Percentiles rank a stretch among this genome's conserved stretches.
Evolutionary conservation across 805 yeast genomes (phyloP).

Genomic region (Ogataea methylovora): DNA sequence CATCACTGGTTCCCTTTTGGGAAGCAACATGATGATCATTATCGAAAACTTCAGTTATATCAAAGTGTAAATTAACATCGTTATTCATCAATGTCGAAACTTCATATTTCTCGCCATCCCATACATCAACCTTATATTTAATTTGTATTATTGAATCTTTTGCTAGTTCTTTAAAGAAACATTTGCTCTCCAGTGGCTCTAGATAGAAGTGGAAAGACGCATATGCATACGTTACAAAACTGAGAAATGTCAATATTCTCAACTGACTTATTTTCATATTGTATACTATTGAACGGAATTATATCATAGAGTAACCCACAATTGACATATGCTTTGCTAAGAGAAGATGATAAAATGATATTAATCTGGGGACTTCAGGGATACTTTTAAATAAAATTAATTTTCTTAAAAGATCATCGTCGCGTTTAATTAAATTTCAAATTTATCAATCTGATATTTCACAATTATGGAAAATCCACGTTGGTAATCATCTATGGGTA

Average conservation of each 20-base stretch:
- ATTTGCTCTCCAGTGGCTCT: slow-evolving; percentile 43
- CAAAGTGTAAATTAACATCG: slow-evolving; percentile 13
- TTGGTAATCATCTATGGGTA: background rate
- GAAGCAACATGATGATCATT: slow-evolving; percentile 69
- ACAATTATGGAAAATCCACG: background rate
- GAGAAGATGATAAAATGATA: too few species aligned
- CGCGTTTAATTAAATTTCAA: too few species aligned
- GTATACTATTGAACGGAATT: too few species aligned
- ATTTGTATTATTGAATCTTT: slow-evolving; percentile 43
- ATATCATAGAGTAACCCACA: too few species aligned
- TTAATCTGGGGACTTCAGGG: too few species aligned
- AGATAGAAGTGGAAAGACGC: slow-evolving; percentile 38
- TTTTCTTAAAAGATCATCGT: too few species aligned
- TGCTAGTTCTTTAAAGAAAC: slow-evolving; percentile 50
- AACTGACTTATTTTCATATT: too few species aligned
- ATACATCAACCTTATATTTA: slow-evolving; percentile 39
- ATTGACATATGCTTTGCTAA: too few species aligned
- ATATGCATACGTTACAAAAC: background rate
- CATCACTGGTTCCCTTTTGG: slow-evolving; percentile 53
- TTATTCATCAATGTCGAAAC: background rate
- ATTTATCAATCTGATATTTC: too few species aligned
- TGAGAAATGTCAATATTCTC: too few species aligned
- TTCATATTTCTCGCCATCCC: slow-evolving; percentile 16
- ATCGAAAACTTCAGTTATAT: slow-evolving; percentile 63
- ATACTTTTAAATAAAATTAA: too few species aligned